Conservation (phyloP, 306 rosid genomes). For the Malus sylvestris region DNA sequence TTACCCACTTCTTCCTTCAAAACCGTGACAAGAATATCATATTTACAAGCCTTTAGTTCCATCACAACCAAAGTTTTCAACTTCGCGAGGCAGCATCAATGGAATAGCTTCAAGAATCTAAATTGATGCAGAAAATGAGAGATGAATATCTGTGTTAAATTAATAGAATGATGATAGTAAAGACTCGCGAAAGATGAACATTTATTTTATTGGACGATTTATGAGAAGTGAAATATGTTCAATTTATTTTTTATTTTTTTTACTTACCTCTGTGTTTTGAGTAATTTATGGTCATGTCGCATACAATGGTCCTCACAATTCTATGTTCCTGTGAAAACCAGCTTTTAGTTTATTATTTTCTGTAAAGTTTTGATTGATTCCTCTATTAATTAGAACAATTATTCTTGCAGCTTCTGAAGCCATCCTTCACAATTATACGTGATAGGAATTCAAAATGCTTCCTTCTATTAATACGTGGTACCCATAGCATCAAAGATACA, state of each 20-base stretch:
- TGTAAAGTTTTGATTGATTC: neutral
- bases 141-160: neutral
- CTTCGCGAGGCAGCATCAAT: neutral
- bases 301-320: neutral
- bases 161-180: neutral
- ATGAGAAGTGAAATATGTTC: neutral
- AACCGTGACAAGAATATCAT: neutral
- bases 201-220: neutral
- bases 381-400: constrained; percentile 18
- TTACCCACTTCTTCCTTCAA: neutral
- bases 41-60: neutral
- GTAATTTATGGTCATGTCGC: neutral
- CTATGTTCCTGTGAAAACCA: neutral
- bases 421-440: constrained; percentile 78
- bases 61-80: neutral
- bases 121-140: neutral
- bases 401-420: constrained; percentile 80
- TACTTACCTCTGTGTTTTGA: neutral
- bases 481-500: constrained; percentile 97
- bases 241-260: neutral
- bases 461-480: constrained; percentile 91
- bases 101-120: neutral
- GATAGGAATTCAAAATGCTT: constrained; percentile 70
- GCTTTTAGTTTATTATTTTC: neutral
- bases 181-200: neutral